Conservation (phyloP, 768 basidiomycete genomes). For the Tulasnella sp. region DNA sequence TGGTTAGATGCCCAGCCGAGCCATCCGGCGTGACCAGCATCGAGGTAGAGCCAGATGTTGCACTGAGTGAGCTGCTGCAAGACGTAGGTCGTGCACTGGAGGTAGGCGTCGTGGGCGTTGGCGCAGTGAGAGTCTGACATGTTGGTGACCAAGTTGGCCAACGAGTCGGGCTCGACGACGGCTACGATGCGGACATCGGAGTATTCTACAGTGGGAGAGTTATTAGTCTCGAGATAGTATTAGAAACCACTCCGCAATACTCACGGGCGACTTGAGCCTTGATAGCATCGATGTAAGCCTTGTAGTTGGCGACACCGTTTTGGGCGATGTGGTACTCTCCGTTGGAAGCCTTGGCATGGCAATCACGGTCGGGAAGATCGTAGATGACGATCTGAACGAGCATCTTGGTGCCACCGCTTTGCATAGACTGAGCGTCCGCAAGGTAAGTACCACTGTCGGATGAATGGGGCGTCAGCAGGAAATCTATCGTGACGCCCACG, state of each 20-base stretch:
- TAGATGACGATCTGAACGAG: conserved; percentile 31
- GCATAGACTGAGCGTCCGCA: conserved; percentile 38
- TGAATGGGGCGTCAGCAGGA: neutral
- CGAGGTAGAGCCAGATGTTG: conserved; percentile 50
- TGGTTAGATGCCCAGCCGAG: conserved; percentile 59
- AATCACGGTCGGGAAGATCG: conserved; percentile 45
- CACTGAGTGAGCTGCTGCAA: conserved; percentile 42
- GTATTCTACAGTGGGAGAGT: conserved; percentile 26
- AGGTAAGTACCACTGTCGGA: conserved; percentile 45
- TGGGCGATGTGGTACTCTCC: conserved; percentile 26
- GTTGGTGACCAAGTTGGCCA: conserved; percentile 61
- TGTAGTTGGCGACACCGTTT: conserved; percentile 26
- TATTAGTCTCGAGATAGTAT: neutral
- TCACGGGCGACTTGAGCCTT: conserved; percentile 43
- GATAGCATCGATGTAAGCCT: conserved; percentile 50
- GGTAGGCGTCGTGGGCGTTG: conserved; percentile 40
- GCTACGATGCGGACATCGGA: conserved; percentile 53
- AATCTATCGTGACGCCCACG: neutral
- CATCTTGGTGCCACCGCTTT: conserved; percentile 28
- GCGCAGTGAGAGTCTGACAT: conserved; percentile 45
- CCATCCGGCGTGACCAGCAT: conserved; percentile 47
- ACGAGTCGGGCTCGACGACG: conserved; percentile 55
- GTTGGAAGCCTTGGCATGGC: conserved; percentile 25
- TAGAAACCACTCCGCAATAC: conserved; percentile 12
- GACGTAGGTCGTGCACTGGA: conserved; percentile 23